Evolutionary conservation across 2,329 filamentous ascomycete species (phyloP).

Genomic region (Fulvia fulva): DNA sequence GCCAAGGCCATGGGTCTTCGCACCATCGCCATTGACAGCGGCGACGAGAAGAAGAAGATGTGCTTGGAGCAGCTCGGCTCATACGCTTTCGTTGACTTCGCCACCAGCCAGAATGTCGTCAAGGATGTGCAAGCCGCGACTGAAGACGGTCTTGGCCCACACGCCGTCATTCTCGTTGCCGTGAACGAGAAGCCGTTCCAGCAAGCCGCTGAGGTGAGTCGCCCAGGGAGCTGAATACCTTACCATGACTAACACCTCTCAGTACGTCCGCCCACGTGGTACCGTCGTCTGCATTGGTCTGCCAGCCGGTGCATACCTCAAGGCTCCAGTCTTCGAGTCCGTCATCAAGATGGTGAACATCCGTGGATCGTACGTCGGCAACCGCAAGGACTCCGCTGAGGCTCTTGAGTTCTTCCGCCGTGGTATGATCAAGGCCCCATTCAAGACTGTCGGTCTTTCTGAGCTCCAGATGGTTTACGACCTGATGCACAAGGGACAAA

Average conservation of each 20-base stretch:
- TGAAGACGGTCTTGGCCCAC: constrained; percentile 74
- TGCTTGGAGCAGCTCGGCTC: constrained; percentile 66
- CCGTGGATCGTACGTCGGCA: constrained; percentile 90
- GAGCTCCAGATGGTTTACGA: constrained; percentile 78
- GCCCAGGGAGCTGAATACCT: neutral
- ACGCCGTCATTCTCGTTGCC: constrained; percentile 82
- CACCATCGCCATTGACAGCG: constrained; percentile 76
- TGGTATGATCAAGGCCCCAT: constrained; percentile 81
- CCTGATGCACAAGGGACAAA: constrained; percentile 61
- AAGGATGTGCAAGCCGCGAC: constrained; percentile 79
- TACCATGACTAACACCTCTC: constrained; percentile 3
- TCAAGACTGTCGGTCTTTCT: constrained; percentile 76
- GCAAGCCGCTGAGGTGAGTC: constrained; percentile 65
- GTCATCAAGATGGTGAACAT: constrained; percentile 70
- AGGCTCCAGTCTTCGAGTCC: constrained; percentile 82
- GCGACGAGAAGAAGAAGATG: constrained; percentile 73
- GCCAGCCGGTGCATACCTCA: constrained; percentile 73
- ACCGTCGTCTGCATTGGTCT: constrained; percentile 85
- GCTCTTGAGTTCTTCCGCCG: constrained; percentile 84
- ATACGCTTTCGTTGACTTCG: constrained; percentile 74
- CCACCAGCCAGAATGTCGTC: constrained; percentile 69
- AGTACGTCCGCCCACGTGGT: constrained; percentile 79
- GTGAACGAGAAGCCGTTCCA: constrained; percentile 91
- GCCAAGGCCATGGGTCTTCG: constrained; percentile 84
- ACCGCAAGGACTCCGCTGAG: constrained; percentile 81